Base-by-base conservation (phyloP, 2,329 filamentous ascomycete genomes). In the Fusarium dimerum region DNA sequence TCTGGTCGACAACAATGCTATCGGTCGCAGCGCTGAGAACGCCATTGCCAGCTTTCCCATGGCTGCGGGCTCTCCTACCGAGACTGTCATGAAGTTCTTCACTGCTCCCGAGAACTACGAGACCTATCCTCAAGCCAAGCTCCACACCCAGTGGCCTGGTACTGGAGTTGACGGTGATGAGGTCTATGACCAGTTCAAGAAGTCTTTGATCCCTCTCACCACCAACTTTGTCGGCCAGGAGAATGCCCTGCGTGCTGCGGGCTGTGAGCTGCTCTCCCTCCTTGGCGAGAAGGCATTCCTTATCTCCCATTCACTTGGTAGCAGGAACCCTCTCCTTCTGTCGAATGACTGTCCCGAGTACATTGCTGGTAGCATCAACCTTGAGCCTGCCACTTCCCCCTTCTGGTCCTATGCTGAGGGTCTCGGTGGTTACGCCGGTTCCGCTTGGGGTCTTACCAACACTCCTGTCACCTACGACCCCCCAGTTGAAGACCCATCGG, bases 121-220 rank as follows among this genome's bases (percentile, higher is more conserved):
- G 2, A 51, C 45, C 2, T 60, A 56, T 26, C 52, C 58, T 1
- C 58, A 61, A 7, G 59, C 50, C 0, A 53, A 59, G 15, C 42
- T 57, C 1, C 58, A 61, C 40, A 56, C 56, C 0, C 60, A 61
- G 4, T 61, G 60, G 58, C 58, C 60, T 3, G 58, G 58, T 1
- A 57, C 48, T 0, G 52, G 59, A 13, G 41, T 47, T 6, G 43
- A 57, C 5, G 58, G 54, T 1, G 60, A 62, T 29, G 11, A 38
- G 1, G 12, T 52, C 13, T 61, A 54, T 26, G 51, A 61, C 7
- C 55, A 54, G 2, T 61, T 62, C 38, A 49, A 57, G 29, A 59
- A 61, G 29, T 56, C 57, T 6, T 34, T 59, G 12, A 60, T 61
- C 5, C 55, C 57, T 3, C 55, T 55, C 8, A 58, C 57, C 4